Percentiles rank a stretch among this genome's conserved stretches.
These are phyloP conservation scores for Coleophoma cylindrospora DNA, from an alignment of 2,329 filamentous ascomycete genomes.

Conservation along the genomic window DNA sequence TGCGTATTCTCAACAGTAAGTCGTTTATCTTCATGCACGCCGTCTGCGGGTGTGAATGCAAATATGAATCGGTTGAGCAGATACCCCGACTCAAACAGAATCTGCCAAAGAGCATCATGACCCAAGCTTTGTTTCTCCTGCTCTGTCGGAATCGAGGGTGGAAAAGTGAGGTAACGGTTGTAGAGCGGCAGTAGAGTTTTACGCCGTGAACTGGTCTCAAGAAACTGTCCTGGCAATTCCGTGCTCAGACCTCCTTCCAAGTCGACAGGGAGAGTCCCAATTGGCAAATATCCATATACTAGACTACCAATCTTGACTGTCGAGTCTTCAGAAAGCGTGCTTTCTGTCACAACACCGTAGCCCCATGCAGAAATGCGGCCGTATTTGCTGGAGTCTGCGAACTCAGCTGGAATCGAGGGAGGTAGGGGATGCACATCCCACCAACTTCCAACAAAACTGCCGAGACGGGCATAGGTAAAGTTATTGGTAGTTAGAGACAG, in stretches of 20 bases:
- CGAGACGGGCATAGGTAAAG: constrained; percentile 16
- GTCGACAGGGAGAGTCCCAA: constrained; percentile 20
- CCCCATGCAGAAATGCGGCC: constrained; percentile 23
- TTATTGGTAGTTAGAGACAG: constrained; percentile 21
- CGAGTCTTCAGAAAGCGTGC: constrained; percentile 7
- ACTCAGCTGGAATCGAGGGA: constrained; percentile 11
- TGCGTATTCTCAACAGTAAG: constrained; percentile 16
- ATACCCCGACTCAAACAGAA: constrained; percentile 16
- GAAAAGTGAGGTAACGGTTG: constrained; percentile 16
- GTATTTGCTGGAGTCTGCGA: constrained; percentile 14
- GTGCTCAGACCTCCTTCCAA: constrained; percentile 10
- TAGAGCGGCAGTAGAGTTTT: constrained; percentile 18
- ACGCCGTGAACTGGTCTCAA: constrained; percentile 14
- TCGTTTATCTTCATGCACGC: constrained; percentile 9
- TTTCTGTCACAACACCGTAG: constrained; percentile 17
- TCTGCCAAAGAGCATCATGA: constrained; percentile 12
- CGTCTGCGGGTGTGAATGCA: constrained; percentile 12
- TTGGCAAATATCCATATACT: constrained; percentile 19
- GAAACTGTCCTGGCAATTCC: constrained; percentile 9
- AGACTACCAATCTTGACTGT: constrained; percentile 9
- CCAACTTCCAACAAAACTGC: constrained; percentile 15
- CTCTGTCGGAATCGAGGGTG: constrained; percentile 4
- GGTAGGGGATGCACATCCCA: constrained; percentile 22
- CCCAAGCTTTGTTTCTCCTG: constrained; percentile 10
- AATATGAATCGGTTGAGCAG: constrained; percentile 19